Percentiles rank a stretch among this genome's conserved stretches.
Conservation (phyloP, 176 grass and related monocot species). For the Poa annua region DNA sequence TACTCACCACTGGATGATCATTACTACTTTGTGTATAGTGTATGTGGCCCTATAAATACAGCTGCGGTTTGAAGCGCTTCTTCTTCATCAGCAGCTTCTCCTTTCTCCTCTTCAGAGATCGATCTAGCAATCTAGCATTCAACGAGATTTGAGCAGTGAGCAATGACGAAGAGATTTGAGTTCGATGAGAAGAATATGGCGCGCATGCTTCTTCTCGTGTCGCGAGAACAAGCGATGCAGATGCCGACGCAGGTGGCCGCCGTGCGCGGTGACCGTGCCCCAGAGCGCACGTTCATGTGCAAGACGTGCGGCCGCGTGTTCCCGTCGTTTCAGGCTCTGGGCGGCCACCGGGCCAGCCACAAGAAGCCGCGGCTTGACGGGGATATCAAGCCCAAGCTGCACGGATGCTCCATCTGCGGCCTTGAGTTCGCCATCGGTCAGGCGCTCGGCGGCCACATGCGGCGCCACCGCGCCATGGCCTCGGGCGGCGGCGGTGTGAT, state of each 20-base stretch:
- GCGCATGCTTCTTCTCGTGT: constrained; percentile 63
- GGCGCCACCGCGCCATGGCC: constrained; percentile 56
- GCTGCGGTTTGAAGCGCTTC: background rate
- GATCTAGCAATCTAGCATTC: background rate
- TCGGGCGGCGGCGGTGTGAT: background rate
- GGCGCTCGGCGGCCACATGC: constrained; percentile 75
- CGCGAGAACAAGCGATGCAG: constrained; percentile 25
- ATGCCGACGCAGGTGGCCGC: background rate
- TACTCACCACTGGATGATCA: constrained; percentile 14
- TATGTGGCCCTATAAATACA: constrained; percentile 47
- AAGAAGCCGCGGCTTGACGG: constrained; percentile 75
- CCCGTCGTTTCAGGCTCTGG: constrained; percentile 90
- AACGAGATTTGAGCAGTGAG: background rate
- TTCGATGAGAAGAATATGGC: constrained; percentile 57
- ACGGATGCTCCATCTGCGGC: constrained; percentile 69
- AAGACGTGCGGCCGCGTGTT: constrained; percentile 92
- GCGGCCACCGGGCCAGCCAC: constrained; percentile 94
- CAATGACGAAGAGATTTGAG: constrained; percentile 43
- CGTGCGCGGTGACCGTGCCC: background rate
- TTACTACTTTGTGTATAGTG: constrained; percentile 19
- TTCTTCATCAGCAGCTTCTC: constrained; percentile 25
- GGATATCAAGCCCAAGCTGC: constrained; percentile 56
- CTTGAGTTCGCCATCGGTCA: constrained; percentile 74
- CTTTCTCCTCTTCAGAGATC: constrained; percentile 18
- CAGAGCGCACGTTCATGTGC: constrained; percentile 69